phyloP scores from a whole-genome alignment of 106 monocot species.

The Ottelia alismoides region DNA sequence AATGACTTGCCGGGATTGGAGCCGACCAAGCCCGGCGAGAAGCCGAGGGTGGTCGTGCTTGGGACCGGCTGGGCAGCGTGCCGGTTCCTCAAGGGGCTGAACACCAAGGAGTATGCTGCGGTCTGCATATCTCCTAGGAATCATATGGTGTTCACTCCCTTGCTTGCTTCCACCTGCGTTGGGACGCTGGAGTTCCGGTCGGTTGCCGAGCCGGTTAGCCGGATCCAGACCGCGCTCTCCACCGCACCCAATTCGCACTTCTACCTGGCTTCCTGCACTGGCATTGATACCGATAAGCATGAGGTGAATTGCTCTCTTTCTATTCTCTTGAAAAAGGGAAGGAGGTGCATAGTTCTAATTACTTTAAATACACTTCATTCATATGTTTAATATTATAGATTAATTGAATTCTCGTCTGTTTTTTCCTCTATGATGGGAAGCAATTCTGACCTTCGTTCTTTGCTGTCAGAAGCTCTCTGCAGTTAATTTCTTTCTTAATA shows the following conservation, averaged over 20 bases:
- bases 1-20: too few relatives aligned
- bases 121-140: constrained; percentile 65
- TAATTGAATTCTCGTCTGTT: too few relatives aligned
- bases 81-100: constrained; percentile 41
- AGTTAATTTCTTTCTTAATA: too few relatives aligned
- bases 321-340: too few relatives aligned
- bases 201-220: constrained; percentile 46
- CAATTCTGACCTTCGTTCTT: too few relatives aligned
- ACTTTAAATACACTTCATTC: background rate
- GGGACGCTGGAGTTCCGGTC: constrained; percentile 64
- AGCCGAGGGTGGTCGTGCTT: constrained; percentile 52
- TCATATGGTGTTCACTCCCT: constrained; percentile 72
- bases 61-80: constrained; percentile 67
- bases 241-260: background rate
- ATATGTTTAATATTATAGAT: too few relatives aligned
- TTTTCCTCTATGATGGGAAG: too few relatives aligned
- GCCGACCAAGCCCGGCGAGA: constrained; percentile 35
- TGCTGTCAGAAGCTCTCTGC: too few relatives aligned
- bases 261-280: constrained; percentile 28
- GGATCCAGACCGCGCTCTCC: constrained; percentile 37
- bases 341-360: too few relatives aligned
- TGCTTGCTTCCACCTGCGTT: too few relatives aligned
- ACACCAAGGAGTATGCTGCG: constrained; percentile 40
- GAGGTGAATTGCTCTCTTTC: constrained; percentile 18
- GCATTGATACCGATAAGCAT: constrained; percentile 29